Evolutionary conservation across 1,139 yeast species (phyloP), one percentile per base, ranked within the genome.

Genomic region (Yamadazyma friedrichii): DNA sequence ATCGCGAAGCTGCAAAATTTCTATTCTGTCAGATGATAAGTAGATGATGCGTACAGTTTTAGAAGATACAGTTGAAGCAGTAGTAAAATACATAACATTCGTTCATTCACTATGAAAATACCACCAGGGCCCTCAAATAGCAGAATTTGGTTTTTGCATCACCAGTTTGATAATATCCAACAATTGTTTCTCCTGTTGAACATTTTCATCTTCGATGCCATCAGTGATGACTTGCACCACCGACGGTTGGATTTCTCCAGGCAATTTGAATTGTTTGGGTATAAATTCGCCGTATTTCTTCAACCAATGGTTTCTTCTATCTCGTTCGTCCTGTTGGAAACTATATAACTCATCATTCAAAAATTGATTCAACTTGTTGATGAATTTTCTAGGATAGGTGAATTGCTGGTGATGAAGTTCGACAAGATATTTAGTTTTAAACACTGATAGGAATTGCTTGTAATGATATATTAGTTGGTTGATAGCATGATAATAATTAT

Each of bases 201-300:
- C 50, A 29, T 47, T 43, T 31, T 53, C 56, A 9, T 64, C 65
- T 6, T 45, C 49, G 35, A 71, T 50, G 0, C 76, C 76, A 39
- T 71, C 74, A 11, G 77, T 71, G 20, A 70, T 54, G 3, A 71
- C 69, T 52, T 71, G 75, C 35, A 66, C 66, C 17, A 71, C 64
- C 2, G 59, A 48, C 1, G 77, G 77, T 45, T 65, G 67, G 34
- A 57, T 58, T 32, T 67, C 74, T 1, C 75, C 76, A 0, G 76
- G 76, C 5, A 72, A 53, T 33, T 50, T 54, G 45, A 71, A 67
- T 43, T 67, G 72, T 38, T 59, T 61, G 3, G 78, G 78, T 9
- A 71, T 69, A 43, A 65, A 71, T 36, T 62, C 67, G 4, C 76
- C 77, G 45, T 66, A 70, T 36, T 64, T 62, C 3, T 54, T 51